Evolutionary conservation across 345 rosid genomes (phyloP).

Genomic region (Acer negundo): DNA sequence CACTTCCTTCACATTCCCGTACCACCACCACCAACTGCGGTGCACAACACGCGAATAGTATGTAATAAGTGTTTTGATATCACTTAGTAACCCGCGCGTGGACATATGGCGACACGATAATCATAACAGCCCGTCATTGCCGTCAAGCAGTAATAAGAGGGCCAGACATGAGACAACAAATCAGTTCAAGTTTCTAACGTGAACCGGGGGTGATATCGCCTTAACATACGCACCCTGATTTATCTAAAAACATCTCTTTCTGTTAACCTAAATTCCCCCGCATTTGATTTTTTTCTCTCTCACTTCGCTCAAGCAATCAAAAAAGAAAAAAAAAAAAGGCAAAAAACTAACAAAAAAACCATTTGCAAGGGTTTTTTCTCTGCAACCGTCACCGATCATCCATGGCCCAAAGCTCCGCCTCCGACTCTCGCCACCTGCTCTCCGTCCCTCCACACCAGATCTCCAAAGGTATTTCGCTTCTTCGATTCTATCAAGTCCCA

Average conservation of each 20-base stretch:
- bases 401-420: conserved; percentile 68
- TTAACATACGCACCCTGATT: conserved; percentile 9
- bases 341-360: neutral
- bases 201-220: neutral
- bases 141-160: neutral
- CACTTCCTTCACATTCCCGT: neutral
- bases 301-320: conserved; percentile 26
- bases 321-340: neutral
- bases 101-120: neutral
- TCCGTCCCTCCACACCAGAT: conserved; percentile 71
- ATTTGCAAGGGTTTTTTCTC: conserved; percentile 30
- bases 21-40: neutral
- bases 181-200: neutral
- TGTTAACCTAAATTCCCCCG: conserved; percentile 24
- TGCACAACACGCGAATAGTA: neutral
- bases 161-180: neutral
- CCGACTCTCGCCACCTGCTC: conserved; percentile 53
- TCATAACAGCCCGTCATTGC: neutral
- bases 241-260: neutral
- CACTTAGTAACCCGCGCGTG: neutral
- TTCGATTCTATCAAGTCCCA: neutral
- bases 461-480: conserved; percentile 60
- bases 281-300: neutral
- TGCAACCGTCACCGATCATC: conserved; percentile 45
- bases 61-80: accelerated